Evolutionary conservation across 2,329 filamentous ascomycete genomes (phyloP).

Genomic region (Fusarium hostae): DNA sequence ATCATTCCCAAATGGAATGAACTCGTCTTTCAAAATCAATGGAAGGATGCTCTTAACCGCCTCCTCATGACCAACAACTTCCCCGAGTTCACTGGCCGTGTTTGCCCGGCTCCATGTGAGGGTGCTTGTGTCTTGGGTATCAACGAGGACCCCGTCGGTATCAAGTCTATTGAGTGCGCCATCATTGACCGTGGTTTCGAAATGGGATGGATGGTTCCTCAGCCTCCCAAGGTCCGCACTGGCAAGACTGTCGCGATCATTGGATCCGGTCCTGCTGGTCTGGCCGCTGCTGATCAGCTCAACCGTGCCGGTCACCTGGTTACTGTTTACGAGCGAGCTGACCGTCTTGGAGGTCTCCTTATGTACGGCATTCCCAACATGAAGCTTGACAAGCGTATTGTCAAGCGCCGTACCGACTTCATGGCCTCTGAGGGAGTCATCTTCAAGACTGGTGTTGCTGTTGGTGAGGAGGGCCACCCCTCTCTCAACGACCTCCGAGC

Average conservation of each 20-base stretch:
- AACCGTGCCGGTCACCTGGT: constrained; percentile 91
- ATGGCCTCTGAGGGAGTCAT: constrained; percentile 89
- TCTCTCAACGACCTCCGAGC: constrained; percentile 78
- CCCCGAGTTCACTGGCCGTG: constrained; percentile 96
- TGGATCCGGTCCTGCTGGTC: constrained; percentile 90
- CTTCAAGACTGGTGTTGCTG: constrained; percentile 80
- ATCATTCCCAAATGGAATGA: constrained; percentile 99
- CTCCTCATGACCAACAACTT: constrained; percentile 98
- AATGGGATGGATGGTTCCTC: constrained; percentile 96
- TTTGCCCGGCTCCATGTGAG: constrained; percentile 96
- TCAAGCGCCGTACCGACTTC: constrained; percentile 94
- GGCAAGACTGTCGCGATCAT: constrained; percentile 91
- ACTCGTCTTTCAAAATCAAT: constrained; percentile 78
- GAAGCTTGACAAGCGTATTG: constrained; percentile 98
- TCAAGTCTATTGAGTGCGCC: constrained; percentile 98
- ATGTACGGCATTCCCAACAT: constrained; percentile 99
- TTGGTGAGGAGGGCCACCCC: constrained; percentile 76
- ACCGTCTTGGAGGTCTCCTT: constrained; percentile 88
- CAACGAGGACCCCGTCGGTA: constrained; percentile 95
- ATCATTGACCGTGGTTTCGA: constrained; percentile 98
- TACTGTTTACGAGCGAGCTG: constrained; percentile 91
- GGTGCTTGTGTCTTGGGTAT: constrained; percentile 96
- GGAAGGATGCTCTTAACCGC: constrained; percentile 91
- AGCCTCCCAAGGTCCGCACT: constrained; percentile 79
- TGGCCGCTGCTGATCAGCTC: constrained; percentile 91